These are phyloP conservation scores for Lentinula aciculospora DNA, from an alignment of 768 basidiomycete species.

Conservation along the genomic window DNA sequence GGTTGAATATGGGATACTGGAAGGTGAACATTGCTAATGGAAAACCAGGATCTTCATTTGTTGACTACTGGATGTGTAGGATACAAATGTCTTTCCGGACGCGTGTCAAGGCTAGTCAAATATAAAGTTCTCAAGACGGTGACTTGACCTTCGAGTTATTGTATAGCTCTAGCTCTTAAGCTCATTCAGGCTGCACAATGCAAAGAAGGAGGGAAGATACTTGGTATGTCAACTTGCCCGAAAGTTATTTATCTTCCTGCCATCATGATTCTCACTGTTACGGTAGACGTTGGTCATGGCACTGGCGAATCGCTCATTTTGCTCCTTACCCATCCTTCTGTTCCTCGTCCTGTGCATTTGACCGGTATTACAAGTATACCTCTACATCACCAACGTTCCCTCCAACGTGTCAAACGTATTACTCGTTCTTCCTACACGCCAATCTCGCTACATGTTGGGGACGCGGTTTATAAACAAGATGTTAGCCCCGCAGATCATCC, in stretches of 20 bases:
- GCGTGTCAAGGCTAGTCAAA: constrained; percentile 49
- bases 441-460: constrained; percentile 39
- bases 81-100: constrained; percentile 44
- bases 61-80: constrained; percentile 20
- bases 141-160: neutral
- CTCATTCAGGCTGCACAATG: constrained; percentile 38
- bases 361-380: constrained; percentile 54
- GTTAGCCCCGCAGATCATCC: constrained; percentile 30
- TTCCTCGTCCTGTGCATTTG: constrained; percentile 41
- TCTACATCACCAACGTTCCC: constrained; percentile 42
- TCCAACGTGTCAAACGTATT: constrained; percentile 29
- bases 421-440: constrained; percentile 14
- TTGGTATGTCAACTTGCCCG: constrained; percentile 34
- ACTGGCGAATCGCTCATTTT: constrained; percentile 62
- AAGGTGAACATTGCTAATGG: constrained; percentile 33
- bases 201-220: constrained; percentile 36
- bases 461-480: constrained; percentile 39
- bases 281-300: constrained; percentile 60
- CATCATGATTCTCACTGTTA: neutral
- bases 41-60: neutral
- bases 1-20: constrained; percentile 73
- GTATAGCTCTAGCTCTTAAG: constrained; percentile 44
- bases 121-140: neutral
- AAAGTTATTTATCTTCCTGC: constrained; percentile 1
- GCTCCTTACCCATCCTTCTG: constrained; percentile 37